Evolutionary conservation across 495 filamentous ascomycete species (phyloP).

Genomic region (Penicillium mononematosum): DNA sequence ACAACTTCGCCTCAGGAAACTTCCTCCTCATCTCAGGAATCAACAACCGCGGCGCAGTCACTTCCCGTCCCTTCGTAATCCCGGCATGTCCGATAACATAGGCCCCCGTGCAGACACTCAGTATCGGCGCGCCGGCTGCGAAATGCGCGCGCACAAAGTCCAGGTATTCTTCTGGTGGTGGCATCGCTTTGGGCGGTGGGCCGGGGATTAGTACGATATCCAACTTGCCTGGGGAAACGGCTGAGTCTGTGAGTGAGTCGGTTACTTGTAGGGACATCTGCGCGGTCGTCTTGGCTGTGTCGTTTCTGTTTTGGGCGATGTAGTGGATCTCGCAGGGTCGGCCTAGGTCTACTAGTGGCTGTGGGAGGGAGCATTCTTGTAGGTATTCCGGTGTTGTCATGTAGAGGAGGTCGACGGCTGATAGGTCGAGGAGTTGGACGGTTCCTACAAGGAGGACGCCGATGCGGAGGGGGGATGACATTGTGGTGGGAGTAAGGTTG

Average conservation of each 20-base stretch:
- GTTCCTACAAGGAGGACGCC: constrained; percentile 46
- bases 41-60: constrained; percentile 52
- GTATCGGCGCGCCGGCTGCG: constrained; percentile 39
- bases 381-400: constrained; percentile 48
- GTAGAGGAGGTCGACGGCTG: constrained; percentile 48
- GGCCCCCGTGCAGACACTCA: constrained; percentile 57
- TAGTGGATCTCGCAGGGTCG: constrained; percentile 45
- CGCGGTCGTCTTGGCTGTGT: constrained; percentile 35
- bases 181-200: constrained; percentile 40
- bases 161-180: constrained; percentile 31
- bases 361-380: constrained; percentile 29
- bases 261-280: constrained; percentile 36
- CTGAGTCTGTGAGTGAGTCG: constrained; percentile 38
- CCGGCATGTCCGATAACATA: constrained; percentile 50
- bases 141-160: constrained; percentile 49
- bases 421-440: constrained; percentile 50
- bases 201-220: constrained; percentile 56
- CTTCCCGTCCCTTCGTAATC: constrained; percentile 45
- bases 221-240: constrained; percentile 47
- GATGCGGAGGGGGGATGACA: constrained; percentile 25
- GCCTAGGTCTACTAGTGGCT: constrained; percentile 36
- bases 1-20: constrained; percentile 44
- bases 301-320: constrained; percentile 35
- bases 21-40: constrained; percentile 41
- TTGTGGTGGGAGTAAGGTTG: neutral